A percentile compares a stretch with the other conserved stretches of the same genome.
Evolutionary conservation across 2,329 filamentous ascomycete genomes (phyloP).

Genomic region (Fusarium mexicanum): DNA sequence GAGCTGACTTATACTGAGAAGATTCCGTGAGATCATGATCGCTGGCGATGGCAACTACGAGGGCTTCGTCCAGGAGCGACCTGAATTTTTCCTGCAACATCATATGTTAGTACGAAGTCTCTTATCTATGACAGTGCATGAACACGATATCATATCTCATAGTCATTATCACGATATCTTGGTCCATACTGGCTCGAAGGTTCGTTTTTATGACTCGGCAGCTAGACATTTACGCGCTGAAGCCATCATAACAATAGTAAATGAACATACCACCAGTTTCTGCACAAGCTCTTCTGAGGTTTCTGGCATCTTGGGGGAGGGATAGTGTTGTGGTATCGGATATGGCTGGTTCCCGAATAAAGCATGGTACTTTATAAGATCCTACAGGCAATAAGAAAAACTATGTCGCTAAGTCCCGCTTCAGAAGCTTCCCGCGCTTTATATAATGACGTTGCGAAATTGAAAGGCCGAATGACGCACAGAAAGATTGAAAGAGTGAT

Average conservation of each 20-base stretch:
- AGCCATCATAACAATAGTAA: not conserved
- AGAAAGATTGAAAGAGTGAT: constrained; percentile 18
- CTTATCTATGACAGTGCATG: not conserved
- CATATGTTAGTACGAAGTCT: constrained; percentile 18
- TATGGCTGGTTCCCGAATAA: constrained; percentile 23
- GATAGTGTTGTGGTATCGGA: constrained; percentile 17
- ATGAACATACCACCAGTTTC: constrained; percentile 44
- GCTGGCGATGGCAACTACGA: constrained; percentile 77
- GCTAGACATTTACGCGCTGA: not conserved
- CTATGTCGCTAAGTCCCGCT: not conserved
- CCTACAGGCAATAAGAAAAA: not conserved
- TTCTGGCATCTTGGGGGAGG: constrained; percentile 38
- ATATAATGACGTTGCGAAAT: constrained; percentile 3
- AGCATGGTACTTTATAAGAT: constrained; percentile 33
- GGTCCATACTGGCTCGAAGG: not conserved
- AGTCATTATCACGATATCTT: not conserved
- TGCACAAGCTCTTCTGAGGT: constrained; percentile 39
- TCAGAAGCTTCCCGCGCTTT: not conserved
- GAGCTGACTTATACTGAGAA: constrained; percentile 62
- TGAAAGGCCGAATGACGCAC: constrained; percentile 30
- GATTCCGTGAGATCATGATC: constrained; percentile 74
- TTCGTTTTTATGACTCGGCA: not conserved
- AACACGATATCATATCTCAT: not conserved
- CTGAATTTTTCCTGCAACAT: constrained; percentile 72
- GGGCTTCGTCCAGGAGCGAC: constrained; percentile 78